Evolutionary conservation across 2,329 filamentous ascomycete genomes (phyloP).

Genomic region (Lanzia echinophila): DNA sequence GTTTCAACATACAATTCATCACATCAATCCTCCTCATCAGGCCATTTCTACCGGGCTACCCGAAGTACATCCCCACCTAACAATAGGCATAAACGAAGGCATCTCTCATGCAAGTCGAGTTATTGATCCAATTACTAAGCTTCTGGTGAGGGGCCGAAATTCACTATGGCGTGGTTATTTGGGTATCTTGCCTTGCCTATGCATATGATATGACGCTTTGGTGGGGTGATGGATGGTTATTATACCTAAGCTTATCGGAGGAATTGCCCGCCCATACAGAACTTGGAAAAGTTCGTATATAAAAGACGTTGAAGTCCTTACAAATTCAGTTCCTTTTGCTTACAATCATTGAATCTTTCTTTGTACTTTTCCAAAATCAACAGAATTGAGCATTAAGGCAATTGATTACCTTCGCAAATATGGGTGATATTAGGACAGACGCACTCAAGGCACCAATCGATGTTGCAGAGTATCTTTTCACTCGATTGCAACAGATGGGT

Average conservation of each 20-base stretch:
- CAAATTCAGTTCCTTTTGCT: background rate
- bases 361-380: background rate
- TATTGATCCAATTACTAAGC: background rate
- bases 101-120: too few relatives aligned
- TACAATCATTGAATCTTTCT: background rate
- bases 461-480: slow-evolving; percentile 63
- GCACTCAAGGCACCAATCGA: slow-evolving; percentile 39
- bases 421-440: slow-evolving; percentile 36
- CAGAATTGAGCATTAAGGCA: background rate
- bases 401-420: slow-evolving; percentile 5
- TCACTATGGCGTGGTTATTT: background rate
- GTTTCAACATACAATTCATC: too few relatives aligned
- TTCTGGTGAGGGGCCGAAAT: background rate
- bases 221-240: background rate
- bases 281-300: background rate
- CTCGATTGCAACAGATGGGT: slow-evolving; percentile 55
- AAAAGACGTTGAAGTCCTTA: background rate
- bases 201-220: background rate
- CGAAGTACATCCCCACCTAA: too few relatives aligned
- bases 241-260: too few relatives aligned
- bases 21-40: too few relatives aligned
- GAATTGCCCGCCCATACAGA: too few relatives aligned
- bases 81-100: too few relatives aligned
- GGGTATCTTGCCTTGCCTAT: background rate
- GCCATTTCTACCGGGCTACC: too few relatives aligned